Base-by-base conservation (phyloP, 1,284 basidiomycete genomes). In the Trametes pubescens region DNA sequence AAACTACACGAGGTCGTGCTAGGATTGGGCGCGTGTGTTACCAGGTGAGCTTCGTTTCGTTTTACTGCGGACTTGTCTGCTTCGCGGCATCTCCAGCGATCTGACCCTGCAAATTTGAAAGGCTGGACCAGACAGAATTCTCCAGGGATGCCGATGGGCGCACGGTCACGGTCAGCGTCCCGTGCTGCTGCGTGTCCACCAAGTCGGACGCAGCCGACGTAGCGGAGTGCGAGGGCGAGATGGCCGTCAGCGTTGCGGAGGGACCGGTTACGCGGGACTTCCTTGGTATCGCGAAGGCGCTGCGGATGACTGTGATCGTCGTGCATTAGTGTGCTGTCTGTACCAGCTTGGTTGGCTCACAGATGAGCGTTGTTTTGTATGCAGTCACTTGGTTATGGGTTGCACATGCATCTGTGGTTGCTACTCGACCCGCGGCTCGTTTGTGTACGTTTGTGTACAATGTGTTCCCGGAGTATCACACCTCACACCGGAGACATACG, bases 1-100 rank as follows among this genome's bases (percentile, higher is more conserved):
- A 59, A 52, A 46, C 60, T 68, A 55, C 67, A 68, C 43, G 62
- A 65, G n/a, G 48, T 68, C 60, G 60, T 66, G n/a, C 35, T 54
- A 22, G 62, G 55, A 3, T 29, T 60, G 40, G 62, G 44, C 4
- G 60, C 43, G 4, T 62, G 40, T 44, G 34, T 65, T 26, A 34
- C 22, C 9, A 48, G 58, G 66, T 68, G 16, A 51, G 63, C 53
- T 8, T 14, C 21, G 16, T 40, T 3, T 10, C n/a, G 4, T 21
- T 21, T 14, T 26, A 32, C 29, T 26, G 2, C n/a, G 22, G 2
- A 11, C 18, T 18, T 14, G 2, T 22, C 21, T 34, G 8, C 7
- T 14, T 16, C 0, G 9, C 22, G 1, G 10, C 29, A 32, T 32
- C 8, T 9, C 9, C 38, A 9, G 22, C 5, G 16, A 40, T 11